phyloP scores from a whole-genome alignment of 2,329 filamentous ascomycete genomes.

The Mycogone perniciosa region DNA sequence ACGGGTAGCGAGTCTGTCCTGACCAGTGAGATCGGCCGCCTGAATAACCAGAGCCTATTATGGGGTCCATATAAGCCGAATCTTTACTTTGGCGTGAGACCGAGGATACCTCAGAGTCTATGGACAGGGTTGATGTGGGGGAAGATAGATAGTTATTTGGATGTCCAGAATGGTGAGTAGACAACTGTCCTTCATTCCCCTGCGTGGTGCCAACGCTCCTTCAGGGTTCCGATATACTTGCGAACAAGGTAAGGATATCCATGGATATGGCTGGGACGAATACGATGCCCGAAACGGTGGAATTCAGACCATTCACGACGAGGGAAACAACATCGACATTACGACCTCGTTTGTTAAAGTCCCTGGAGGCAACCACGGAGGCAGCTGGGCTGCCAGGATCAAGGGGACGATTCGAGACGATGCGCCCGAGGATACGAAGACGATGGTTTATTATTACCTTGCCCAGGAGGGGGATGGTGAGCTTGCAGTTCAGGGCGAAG shows the following conservation, averaged over 20 bases:
- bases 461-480: slow-evolving; percentile 67
- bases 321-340: slow-evolving; percentile 79
- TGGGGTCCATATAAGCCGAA: slow-evolving; percentile 96
- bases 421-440: slow-evolving; percentile 61
- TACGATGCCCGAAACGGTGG: slow-evolving; percentile 88
- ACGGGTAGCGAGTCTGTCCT: slow-evolving; percentile 33
- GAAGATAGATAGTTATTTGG: slow-evolving; percentile 70
- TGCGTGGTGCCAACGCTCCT: slow-evolving; percentile 1
- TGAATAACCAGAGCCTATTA: slow-evolving; percentile 76
- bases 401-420: slow-evolving; percentile 72
- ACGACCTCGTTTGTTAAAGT: slow-evolving; percentile 93
- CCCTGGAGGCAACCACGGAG: slow-evolving; percentile 75
- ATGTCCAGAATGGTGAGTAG: slow-evolving; percentile 48
- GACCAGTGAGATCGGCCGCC: slow-evolving; percentile 42
- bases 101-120: slow-evolving; percentile 73
- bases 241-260: slow-evolving; percentile 90
- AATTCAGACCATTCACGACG: slow-evolving; percentile 84
- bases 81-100: slow-evolving; percentile 85
- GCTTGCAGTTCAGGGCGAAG: slow-evolving; percentile 52
- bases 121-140: slow-evolving; percentile 84
- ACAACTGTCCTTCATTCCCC: not conserved
- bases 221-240: slow-evolving; percentile 87
- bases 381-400: slow-evolving; percentile 86
- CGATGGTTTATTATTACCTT: slow-evolving; percentile 75
- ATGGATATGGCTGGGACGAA: slow-evolving; percentile 95